Evolutionary conservation across 2,329 filamentous ascomycete genomes (phyloP).

Genomic region (Fusarium brevicatenulatum): DNA sequence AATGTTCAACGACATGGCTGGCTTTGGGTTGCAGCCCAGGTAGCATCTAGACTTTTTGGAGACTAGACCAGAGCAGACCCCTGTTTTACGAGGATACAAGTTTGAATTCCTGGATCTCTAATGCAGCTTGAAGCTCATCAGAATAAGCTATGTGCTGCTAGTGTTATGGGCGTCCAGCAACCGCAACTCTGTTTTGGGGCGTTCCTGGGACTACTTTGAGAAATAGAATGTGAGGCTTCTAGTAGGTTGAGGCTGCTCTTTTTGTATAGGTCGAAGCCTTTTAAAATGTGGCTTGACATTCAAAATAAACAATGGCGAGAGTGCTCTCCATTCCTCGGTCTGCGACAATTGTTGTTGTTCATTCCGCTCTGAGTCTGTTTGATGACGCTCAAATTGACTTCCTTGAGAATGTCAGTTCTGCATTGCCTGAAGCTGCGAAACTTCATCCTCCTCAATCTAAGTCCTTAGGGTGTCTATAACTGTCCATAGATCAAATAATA

Average conservation of each 20-base stretch:
- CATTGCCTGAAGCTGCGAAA: slow-evolving; percentile 32
- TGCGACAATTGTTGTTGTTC: not conserved
- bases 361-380: not conserved
- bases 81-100: slow-evolving; percentile 1
- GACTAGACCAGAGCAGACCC: not conserved
- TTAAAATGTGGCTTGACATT: not conserved
- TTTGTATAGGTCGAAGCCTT: not conserved
- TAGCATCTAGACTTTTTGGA: not conserved
- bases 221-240: not conserved
- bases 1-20: not conserved
- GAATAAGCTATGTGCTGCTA: slow-evolving; percentile 20
- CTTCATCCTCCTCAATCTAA: slow-evolving; percentile 29
- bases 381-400: not conserved
- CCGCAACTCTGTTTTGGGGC: slow-evolving; percentile 25
- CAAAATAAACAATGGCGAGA: not conserved
- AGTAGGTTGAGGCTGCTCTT: slow-evolving; percentile 1
- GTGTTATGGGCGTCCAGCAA: slow-evolving; percentile 6
- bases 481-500: slow-evolving; percentile 20
- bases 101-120: not conserved
- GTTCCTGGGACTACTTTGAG: slow-evolving; percentile 12
- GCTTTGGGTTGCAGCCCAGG: slow-evolving; percentile 7
- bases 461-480: slow-evolving; percentile 32
- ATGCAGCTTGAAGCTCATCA: not conserved
- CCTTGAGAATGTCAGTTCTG: slow-evolving; percentile 17
- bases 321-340: not conserved